These are phyloP conservation scores for Arxiozyma slooffiae DNA, from an alignment of 1,139 yeast species.

Conservation along the genomic window DNA sequence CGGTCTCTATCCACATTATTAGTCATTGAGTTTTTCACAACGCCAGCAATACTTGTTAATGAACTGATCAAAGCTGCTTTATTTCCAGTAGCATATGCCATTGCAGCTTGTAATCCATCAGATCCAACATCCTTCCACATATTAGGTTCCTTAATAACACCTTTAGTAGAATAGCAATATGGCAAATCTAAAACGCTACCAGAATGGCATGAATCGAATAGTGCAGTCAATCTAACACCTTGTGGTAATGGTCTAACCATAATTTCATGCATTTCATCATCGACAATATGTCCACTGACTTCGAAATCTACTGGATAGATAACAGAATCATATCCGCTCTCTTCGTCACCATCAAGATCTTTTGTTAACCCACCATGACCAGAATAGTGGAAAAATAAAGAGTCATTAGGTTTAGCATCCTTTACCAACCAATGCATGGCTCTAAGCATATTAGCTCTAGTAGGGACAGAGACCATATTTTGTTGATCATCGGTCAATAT, in stretches of 20 bases:
- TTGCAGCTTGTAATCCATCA: slow-evolving; percentile 62
- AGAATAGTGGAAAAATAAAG: slow-evolving; percentile 76
- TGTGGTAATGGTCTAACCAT: slow-evolving; percentile 69
- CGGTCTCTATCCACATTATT: slow-evolving; percentile 32
- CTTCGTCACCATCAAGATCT: slow-evolving; percentile 85
- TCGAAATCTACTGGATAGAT: slow-evolving; percentile 87
- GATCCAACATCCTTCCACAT: slow-evolving; percentile 75
- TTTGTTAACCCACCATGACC: slow-evolving; percentile 87
- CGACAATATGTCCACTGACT: slow-evolving; percentile 61
- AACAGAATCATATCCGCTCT: slow-evolving; percentile 79
- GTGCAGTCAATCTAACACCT: slow-evolving; percentile 80
- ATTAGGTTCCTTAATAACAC: slow-evolving; percentile 82
- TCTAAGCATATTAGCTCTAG: slow-evolving; percentile 63
- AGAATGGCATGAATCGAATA: slow-evolving; percentile 89
- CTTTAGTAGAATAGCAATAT: slow-evolving; percentile 81
- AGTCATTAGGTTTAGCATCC: slow-evolving; percentile 80
- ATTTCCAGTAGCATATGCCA: slow-evolving; percentile 67
- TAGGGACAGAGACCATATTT: slow-evolving; percentile 59
- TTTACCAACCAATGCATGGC: slow-evolving; percentile 89
- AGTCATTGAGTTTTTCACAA: slow-evolving; percentile 30
- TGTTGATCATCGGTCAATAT: slow-evolving; percentile 64
- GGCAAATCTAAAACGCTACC: slow-evolving; percentile 89
- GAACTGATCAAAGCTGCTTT: slow-evolving; percentile 44
- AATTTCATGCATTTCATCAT: slow-evolving; percentile 75
- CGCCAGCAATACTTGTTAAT: slow-evolving; percentile 43